Percentiles rank a stretch among this genome's conserved stretches.
These are phyloP conservation scores for Cyberlindnera samutprakarnensis DNA, from an alignment of 805 yeast species.

Conservation along the genomic window DNA sequence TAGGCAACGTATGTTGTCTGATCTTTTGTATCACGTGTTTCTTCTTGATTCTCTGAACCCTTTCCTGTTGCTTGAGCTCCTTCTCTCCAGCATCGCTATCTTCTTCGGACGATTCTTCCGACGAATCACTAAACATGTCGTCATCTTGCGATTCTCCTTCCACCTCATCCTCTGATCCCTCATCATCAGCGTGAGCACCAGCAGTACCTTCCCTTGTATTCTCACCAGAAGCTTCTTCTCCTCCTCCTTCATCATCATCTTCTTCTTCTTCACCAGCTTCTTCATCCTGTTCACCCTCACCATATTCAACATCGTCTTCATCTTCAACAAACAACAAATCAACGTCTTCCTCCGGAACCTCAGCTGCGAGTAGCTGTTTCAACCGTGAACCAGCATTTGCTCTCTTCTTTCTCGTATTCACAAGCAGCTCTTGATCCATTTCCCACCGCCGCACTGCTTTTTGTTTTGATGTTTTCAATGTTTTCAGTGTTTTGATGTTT, in stretches of 20 bases:
- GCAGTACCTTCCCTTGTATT: constrained; percentile 20
- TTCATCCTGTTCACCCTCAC: constrained; percentile 25
- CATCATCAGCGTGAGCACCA: constrained; percentile 5
- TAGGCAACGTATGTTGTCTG: constrained; percentile 22
- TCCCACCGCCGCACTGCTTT: background rate
- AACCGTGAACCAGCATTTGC: constrained; percentile 88
- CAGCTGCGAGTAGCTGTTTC: constrained; percentile 61
- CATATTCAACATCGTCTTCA: constrained; percentile 45
- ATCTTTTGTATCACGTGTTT: constrained; percentile 26
- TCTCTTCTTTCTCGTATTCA: constrained; percentile 70
- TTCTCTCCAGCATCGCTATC: constrained; percentile 65
- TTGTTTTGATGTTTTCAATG: too few relatives aligned
- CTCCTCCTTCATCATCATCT: constrained; percentile 23
- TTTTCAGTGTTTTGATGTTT: background rate
- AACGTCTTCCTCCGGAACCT: constrained; percentile 61
- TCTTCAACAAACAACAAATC: constrained; percentile 62
- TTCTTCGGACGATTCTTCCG: constrained; percentile 40
- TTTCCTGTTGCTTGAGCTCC: constrained; percentile 43
- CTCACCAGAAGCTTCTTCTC: constrained; percentile 18
- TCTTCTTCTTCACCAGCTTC: constrained; percentile 23
- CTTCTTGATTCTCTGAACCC: constrained; percentile 23
- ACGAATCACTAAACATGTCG: constrained; percentile 48
- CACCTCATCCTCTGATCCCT: constrained; percentile 4
- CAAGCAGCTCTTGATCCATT: constrained; percentile 40
- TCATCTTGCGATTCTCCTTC: constrained; percentile 26